phyloP scores from a whole-genome alignment of 345 rosid species.

The Syzygium aromaticum region DNA sequence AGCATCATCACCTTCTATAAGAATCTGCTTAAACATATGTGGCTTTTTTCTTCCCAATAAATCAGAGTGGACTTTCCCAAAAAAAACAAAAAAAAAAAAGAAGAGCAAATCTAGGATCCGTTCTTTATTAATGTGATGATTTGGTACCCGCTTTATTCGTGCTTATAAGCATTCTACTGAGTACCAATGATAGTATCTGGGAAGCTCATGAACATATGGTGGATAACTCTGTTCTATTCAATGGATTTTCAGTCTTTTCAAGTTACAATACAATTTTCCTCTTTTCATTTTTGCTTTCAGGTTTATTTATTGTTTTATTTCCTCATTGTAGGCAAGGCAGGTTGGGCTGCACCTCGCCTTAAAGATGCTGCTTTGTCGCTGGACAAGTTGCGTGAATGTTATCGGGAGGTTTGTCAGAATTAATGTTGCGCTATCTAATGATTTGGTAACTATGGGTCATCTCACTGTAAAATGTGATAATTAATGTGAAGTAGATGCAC shows the following conservation, averaged over 20 bases:
- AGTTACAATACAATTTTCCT: not conserved
- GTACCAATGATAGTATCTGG: not conserved
- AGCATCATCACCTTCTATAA: not conserved
- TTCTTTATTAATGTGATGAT: not conserved
- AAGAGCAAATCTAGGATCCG: not conserved
- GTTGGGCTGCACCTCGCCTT: slow-evolving; percentile 99
- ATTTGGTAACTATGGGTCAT: not conserved
- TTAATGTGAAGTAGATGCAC: not conserved
- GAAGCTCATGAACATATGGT: not conserved
- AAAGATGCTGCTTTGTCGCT: slow-evolving; percentile 88
- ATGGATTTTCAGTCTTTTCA: not conserved
- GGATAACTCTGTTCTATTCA: not conserved
- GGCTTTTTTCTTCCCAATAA: not conserved
- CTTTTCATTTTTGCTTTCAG: not conserved
- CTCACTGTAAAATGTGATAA: not conserved
- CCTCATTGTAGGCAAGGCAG: slow-evolving; percentile 51
- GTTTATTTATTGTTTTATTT: not conserved
- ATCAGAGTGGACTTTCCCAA: not conserved
- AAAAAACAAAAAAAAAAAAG: not conserved
- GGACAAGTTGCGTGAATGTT: slow-evolving; percentile 84
- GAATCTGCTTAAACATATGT: not conserved
- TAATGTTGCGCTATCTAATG: not conserved
- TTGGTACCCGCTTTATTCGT: not conserved
- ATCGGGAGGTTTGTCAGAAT: slow-evolving; percentile 57
- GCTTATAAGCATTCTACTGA: not conserved